Base-by-base conservation (phyloP, 2,329 filamentous ascomycete genomes). In the Botrytis galanthina region DNA sequence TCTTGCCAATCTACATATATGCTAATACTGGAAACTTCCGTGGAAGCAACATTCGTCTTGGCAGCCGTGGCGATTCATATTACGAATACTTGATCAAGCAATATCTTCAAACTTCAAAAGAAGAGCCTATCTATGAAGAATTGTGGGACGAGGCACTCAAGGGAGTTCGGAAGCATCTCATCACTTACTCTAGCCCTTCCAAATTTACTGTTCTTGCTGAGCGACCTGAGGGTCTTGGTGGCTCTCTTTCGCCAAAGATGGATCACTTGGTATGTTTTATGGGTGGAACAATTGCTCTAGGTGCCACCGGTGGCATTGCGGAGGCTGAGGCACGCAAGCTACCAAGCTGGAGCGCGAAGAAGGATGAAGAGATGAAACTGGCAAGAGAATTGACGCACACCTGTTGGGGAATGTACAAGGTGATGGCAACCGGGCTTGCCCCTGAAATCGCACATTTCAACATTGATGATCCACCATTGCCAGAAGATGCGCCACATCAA, bases 21-120 rank as follows among this genome's bases (percentile, higher is more conserved):
- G 90, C 96, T 6, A 88, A 90, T 42, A 90, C 85, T 20, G 96
- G 96, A 73, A 84, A 89, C 71, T 99, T 98, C 83, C 88, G 89
- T 69, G 94, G 93, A 32, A 84, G 90, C 32, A 97, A 98, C 80
- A 95, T 99, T 79, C 92, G 96, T 29, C 87, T 98, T 35, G 96
- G 96, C 57, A 98, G 94, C 81, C 90, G 96, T 75, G 96, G 96
- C 63, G 96, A 99, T 84, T 98, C 95, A 66, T 99, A 98, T 84
- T 99, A 99, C 83, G 94, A 99, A 84, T 99, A 99, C 82, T 89
- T 99, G 69, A 97, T 98, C 85, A 99, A 99, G 84, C 96, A 99
- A 82, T 98, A 97, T 81, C 87, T 98, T 32, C 96, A 99, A 83
- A 99, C 96, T 20, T 93, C 93, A 73, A 90, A 92, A 81, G 87